phyloP scores from a whole-genome alignment of 176 grass and related monocot species.

The Stipa capillata region DNA sequence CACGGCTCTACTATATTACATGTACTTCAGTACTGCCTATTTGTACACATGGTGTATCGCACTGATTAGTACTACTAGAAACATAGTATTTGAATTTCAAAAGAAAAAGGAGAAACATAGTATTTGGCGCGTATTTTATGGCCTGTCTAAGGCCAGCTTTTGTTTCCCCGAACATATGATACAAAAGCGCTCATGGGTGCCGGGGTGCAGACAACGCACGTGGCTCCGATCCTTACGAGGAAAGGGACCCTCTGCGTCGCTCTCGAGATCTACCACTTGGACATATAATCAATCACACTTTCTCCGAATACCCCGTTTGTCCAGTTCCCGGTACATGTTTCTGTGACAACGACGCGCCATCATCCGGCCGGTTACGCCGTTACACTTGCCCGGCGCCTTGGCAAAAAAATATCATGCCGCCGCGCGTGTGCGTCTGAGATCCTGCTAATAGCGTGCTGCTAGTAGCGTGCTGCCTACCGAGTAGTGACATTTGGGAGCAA shows the following conservation, averaged over 20 bases:
- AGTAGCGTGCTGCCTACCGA: too few species aligned
- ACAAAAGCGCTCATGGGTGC: not conserved
- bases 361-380: not conserved
- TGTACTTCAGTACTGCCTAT: too few species aligned
- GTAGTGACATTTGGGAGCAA: not conserved
- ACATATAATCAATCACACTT: not conserved
- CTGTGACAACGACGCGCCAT: not conserved
- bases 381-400: not conserved
- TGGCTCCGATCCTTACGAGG: not conserved
- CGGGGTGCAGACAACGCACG: slow-evolving; percentile 4
- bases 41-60: not conserved
- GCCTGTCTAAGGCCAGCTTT: not conserved
- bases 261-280: slow-evolving; percentile 22
- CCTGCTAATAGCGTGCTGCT: too few species aligned
- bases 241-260: slow-evolving; percentile 3
- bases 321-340: not conserved
- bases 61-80: not conserved
- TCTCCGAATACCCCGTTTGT: not conserved
- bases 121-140: not conserved
- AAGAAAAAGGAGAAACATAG: too few species aligned
- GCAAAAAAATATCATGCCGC: not conserved
- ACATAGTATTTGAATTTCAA: too few species aligned
- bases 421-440: too few species aligned
- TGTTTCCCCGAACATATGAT: not conserved
- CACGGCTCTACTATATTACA: not conserved